Evolutionary conservation across 176 grass and related monocot genomes (phyloP).

Genomic region (Stipa capillata): DNA sequence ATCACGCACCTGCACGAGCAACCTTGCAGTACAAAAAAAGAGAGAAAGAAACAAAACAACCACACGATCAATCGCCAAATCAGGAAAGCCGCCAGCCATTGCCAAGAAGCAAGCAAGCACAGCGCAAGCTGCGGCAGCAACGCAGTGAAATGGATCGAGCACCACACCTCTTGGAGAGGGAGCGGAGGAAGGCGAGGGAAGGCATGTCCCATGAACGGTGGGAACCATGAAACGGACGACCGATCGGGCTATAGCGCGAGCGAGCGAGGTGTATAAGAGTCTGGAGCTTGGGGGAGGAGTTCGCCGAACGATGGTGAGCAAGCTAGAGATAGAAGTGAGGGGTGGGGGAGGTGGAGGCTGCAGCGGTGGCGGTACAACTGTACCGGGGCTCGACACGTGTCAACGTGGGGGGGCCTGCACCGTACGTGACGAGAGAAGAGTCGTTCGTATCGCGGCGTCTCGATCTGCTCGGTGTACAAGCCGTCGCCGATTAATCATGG

Average conservation of each 20-base stretch:
- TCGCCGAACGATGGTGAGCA: neutral
- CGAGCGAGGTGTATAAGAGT: neutral
- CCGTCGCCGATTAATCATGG: neutral
- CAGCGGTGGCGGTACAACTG: conserved; percentile 15
- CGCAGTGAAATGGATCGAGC: too few relatives aligned
- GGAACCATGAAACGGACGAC: conserved; percentile 1
- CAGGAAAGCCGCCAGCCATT: neutral
- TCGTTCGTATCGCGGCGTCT: neutral
- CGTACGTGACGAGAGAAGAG: neutral
- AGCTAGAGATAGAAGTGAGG: neutral
- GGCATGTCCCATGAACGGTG: conserved; percentile 30
- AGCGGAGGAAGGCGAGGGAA: conserved; percentile 25
- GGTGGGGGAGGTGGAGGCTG: neutral
- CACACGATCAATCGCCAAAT: neutral
- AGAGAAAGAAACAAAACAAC: neutral
- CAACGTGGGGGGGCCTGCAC: neutral
- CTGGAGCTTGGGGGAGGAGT: neutral
- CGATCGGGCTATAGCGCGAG: neutral
- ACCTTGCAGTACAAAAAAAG: neutral
- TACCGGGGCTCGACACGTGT: conserved; percentile 6
- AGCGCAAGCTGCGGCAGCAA: too few relatives aligned
- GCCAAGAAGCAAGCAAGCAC: neutral
- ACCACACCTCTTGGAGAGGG: conserved; percentile 1
- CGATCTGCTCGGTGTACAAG: neutral
- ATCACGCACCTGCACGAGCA: conserved; percentile 18